These are phyloP conservation scores for Agrostemma githago DNA, from an alignment of 148 eudicot genomes.

Conservation along the genomic window DNA sequence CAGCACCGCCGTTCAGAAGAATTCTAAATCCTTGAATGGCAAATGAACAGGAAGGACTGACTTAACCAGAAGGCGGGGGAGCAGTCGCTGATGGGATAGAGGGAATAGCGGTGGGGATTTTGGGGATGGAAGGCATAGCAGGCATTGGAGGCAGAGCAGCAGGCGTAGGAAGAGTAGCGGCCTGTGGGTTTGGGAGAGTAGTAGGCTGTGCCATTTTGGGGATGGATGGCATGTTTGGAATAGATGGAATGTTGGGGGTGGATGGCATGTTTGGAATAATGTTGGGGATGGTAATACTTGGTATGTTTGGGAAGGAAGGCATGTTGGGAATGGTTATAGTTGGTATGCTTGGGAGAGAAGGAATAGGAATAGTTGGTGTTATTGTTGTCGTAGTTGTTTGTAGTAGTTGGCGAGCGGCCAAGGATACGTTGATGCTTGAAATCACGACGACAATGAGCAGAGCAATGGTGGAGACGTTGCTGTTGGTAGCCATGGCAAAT, in stretches of 20 bases:
- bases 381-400: neutral
- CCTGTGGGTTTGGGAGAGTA: neutral
- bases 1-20: neutral
- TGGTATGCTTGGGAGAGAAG: neutral
- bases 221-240: conserved; percentile 6
- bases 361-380: neutral
- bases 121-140: conserved; percentile 10
- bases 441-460: neutral
- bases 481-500: conserved; percentile 6
- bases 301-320: neutral
- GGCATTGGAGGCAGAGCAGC: conserved; percentile 7
- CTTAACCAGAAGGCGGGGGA: conserved; percentile 12
- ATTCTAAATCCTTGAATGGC: neutral
- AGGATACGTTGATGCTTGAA: neutral
- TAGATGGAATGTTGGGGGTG: neutral
- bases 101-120: conserved; percentile 9
- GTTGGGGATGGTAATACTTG: neutral
- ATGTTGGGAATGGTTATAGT: neutral
- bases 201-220: conserved; percentile 3
- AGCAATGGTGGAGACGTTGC: neutral
- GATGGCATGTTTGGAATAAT: conserved; percentile 2
- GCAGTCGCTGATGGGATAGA: neutral
- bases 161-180: neutral
- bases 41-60: neutral
- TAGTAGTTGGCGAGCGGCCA: conserved; percentile 9